These are phyloP conservation scores for Stachybotrys chartarum DNA, from an alignment of 2,329 filamentous ascomycete species.

Conservation along the genomic window DNA sequence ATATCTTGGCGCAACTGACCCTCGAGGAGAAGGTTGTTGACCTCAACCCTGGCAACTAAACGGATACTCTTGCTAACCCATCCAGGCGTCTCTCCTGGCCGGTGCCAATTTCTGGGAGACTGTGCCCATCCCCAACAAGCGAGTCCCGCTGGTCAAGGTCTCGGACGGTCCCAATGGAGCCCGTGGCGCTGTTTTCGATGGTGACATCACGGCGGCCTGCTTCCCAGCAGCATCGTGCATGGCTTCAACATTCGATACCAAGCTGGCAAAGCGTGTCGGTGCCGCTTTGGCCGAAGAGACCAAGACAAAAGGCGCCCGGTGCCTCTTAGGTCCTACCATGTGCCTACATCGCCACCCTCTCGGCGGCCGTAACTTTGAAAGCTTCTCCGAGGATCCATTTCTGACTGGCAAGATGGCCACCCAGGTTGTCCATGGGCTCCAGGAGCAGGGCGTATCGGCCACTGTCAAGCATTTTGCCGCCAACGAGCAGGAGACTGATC, in stretches of 20 bases:
- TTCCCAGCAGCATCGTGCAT: neutral
- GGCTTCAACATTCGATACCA: neutral
- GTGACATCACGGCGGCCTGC: neutral
- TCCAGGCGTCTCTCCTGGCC: neutral
- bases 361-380: neutral
- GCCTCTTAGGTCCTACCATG: neutral
- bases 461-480: constrained; percentile 37
- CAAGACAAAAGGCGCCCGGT: constrained; percentile 1
- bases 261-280: neutral
- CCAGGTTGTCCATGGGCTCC: constrained; percentile 27
- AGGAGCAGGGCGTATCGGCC: constrained; percentile 30
- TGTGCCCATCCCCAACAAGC: neutral
- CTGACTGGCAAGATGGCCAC: constrained; percentile 2
- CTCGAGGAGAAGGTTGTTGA: neutral
- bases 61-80: neutral
- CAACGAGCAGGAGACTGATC: constrained; percentile 28
- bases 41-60: neutral
- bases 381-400: constrained; percentile 1
- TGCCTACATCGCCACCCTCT: neutral
- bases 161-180: constrained; percentile 1
- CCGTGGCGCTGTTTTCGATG: neutral
- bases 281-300: neutral
- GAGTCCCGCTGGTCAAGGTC: neutral
- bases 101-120: neutral
- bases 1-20: neutral